These are phyloP conservation scores for Adiantum capillusveneris DNA, from an alignment of 75 land plant species.

Conservation along the genomic window DNA sequence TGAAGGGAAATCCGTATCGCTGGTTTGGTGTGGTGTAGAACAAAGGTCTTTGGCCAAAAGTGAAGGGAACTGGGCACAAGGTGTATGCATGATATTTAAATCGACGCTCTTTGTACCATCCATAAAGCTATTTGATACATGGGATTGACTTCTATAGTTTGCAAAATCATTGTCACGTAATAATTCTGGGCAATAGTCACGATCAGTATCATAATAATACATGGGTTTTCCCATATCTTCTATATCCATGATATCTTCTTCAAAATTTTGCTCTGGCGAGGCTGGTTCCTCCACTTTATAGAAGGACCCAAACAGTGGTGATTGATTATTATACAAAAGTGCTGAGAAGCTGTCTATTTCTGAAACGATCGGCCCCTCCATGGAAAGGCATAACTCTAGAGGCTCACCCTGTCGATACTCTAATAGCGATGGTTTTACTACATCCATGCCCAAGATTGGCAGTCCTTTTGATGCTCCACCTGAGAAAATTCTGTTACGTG, in stretches of 20 bases:
- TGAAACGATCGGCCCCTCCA: not conserved
- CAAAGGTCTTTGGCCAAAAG: not conserved
- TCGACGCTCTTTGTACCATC: no score
- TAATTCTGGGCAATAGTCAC: not conserved
- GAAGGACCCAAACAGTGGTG: not conserved
- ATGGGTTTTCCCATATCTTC: slow-evolving; percentile 2
- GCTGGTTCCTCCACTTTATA: slow-evolving; percentile 2
- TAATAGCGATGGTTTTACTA: not conserved
- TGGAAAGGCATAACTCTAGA: not conserved
- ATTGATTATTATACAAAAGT: not conserved
- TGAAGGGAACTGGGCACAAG: not conserved
- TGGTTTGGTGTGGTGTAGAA: not conserved
- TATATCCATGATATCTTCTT: not conserved
- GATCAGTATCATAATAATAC: not conserved
- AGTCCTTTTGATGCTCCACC: not conserved
- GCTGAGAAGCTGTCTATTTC: not conserved
- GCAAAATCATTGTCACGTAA: not conserved
- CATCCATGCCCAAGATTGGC: not conserved
- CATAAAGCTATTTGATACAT: not conserved
- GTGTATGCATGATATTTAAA: not conserved
- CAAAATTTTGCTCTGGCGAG: not conserved
- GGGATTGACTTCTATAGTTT: not conserved
- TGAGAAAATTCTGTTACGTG: not conserved
- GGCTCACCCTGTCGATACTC: not conserved
- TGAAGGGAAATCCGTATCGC: not conserved